Base-by-base conservation (phyloP, 345 rosid genomes). In the Arabis alpina region DNA sequence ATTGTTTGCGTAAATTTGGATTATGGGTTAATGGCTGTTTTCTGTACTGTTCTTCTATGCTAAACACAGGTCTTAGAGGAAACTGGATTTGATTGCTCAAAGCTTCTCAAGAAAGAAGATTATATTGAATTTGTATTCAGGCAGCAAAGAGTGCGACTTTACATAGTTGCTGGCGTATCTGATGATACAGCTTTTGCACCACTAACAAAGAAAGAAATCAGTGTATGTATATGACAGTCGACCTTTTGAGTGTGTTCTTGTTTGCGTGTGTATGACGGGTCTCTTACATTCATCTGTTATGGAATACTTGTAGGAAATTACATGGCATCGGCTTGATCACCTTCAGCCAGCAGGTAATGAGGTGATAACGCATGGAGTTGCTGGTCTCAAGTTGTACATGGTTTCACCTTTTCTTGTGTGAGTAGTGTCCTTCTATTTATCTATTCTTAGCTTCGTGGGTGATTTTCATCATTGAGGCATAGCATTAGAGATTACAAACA, bases 361-460 rank as follows among this genome's bases (percentile, higher is more conserved):
- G 55, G 97, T 95, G 42, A 91, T 95, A 81, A 86, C 98, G 71
- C 99, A 86, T 64, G 84, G 97, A 66, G 72, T 80, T 72, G 81
- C 91, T 49, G 98, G 96, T 74, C 86, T 89, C 50, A 95, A 92
- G 87, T 86, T 95, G 67, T 95, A 95, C 71, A 95, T 95, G 99
- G 97, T 92, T 69, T 83, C 99, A 32, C 99, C 97, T 12, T 92
- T 95, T 77, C 82, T 95, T 74, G 73, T 40, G 99, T 95, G 76
- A 82, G 97, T 86, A 50, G 54, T 48, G 66, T 32, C 61, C 30
- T 30, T 61, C 10, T 24, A 28, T 48, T 27, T 57, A 4, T 61
- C 28, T 39, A 30, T 36, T 8, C 66, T 24, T 61, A n/a, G 4
- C 15, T 43, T 42, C 5, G 23, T 25, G 5, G 42, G 47, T 40